A percentile compares a stretch with the other conserved stretches of the same genome.
Conservation (phyloP, 352 stramenopile genomes). For the Elongisporangium prolatum region DNA sequence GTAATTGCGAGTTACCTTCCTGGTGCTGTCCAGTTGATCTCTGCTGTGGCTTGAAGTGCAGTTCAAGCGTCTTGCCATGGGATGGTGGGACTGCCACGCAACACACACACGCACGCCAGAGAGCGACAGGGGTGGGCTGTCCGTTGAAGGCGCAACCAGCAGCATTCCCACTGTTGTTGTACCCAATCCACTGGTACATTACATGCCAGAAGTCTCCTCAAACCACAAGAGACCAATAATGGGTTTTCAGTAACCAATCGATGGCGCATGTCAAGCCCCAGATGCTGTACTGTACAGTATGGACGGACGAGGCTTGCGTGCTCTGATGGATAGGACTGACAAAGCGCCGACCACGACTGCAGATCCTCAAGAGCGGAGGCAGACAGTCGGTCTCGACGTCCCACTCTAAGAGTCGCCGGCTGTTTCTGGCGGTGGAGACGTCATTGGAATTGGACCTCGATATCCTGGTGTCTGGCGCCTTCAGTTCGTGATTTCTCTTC, state of each 20-base stretch:
- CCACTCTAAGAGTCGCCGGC: not conserved
- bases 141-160: not conserved
- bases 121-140: not conserved
- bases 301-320: too few species aligned
- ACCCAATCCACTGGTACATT: not conserved
- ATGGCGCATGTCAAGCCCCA: not conserved
- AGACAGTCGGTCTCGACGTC: not conserved
- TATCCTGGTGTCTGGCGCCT: not conserved
- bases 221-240: too few species aligned
- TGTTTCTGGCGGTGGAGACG: slow-evolving; percentile 1
- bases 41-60: too few species aligned
- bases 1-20: too few species aligned
- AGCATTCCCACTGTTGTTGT: not conserved
- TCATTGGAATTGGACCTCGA: not conserved
- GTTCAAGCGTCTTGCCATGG: too few species aligned
- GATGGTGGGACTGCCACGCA: too few species aligned
- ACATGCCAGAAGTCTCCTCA: not conserved
- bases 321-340: not conserved
- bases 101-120: not conserved
- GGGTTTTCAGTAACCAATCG: not conserved
- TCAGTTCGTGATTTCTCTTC: not conserved
- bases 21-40: too few species aligned
- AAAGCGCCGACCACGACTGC: not conserved
- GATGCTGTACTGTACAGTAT: not conserved
- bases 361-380: not conserved